Conservation (phyloP, 2,329 filamentous ascomycete species). For the Didymella segeticola region DNA sequence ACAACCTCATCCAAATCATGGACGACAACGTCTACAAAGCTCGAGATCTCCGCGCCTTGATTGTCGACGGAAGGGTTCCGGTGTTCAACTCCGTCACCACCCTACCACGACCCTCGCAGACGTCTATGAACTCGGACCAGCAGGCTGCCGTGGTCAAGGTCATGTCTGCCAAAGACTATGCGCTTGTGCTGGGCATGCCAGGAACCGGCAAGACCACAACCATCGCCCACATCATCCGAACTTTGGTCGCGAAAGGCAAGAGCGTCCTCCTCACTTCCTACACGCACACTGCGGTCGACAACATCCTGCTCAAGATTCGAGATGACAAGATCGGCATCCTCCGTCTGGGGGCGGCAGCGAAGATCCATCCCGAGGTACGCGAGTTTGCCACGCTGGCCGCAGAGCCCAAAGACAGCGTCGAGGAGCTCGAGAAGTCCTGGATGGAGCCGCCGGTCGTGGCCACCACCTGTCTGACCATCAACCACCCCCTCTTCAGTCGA, state of each 20-base stretch:
- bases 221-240: constrained; percentile 94
- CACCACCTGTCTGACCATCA: constrained; percentile 92
- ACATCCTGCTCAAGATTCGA: constrained; percentile 91
- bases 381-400: constrained; percentile 82
- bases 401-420: constrained; percentile 75
- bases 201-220: constrained; percentile 98
- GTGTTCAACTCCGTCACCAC: constrained; percentile 72
- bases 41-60: constrained; percentile 74
- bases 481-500: constrained; percentile 85
- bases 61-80: constrained; percentile 78
- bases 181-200: constrained; percentile 97
- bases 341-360: constrained; percentile 82
- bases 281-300: constrained; percentile 97
- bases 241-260: constrained; percentile 86
- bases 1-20: constrained; percentile 94
- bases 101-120: constrained; percentile 60
- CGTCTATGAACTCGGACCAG: constrained; percentile 85
- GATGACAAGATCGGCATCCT: constrained; percentile 79
- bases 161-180: constrained; percentile 94
- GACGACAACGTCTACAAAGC: constrained; percentile 75
- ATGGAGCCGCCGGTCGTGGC: constrained; percentile 88
- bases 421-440: constrained; percentile 84
- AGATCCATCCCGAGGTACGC: constrained; percentile 86
- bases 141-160: constrained; percentile 88
- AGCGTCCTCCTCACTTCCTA: constrained; percentile 93